Conservation (phyloP, 148 eudicot genomes). For the Diospyros kaki region DNA sequence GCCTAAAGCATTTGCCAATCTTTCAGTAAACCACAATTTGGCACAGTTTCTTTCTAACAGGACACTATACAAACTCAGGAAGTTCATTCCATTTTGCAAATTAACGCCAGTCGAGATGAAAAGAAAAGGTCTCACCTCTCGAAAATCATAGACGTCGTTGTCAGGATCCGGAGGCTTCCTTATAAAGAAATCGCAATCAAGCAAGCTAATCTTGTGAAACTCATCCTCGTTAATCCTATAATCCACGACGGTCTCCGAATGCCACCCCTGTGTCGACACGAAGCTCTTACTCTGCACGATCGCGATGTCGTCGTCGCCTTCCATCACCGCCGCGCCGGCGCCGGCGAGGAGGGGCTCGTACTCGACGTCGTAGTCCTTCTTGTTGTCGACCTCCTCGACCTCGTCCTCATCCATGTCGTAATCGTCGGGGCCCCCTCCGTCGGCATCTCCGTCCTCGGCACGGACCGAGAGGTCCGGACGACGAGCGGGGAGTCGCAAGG, state of each 20-base stretch:
- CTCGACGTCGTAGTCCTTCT: constrained; percentile 71
- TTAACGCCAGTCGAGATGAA: background rate
- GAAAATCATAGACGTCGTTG: constrained; percentile 78
- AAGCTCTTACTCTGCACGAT: constrained; percentile 62
- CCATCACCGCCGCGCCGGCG: constrained; percentile 14
- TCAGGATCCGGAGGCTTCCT: constrained; percentile 87
- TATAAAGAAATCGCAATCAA: constrained; percentile 89
- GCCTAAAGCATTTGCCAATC: no score
- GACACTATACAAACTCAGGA: no score
- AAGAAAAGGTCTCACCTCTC: constrained; percentile 47
- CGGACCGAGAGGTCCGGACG: constrained; percentile 40
- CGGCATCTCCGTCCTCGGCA: constrained; percentile 67
- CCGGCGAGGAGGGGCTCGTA: constrained; percentile 45
- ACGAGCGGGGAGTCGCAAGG: constrained; percentile 2
- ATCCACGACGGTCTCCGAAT: constrained; percentile 63
- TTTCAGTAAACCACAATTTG: no score
- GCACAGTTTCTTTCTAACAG: no score
- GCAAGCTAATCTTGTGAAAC: constrained; percentile 75
- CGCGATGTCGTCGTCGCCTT: constrained; percentile 41
- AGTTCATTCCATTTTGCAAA: no score
- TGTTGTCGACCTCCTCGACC: constrained; percentile 75
- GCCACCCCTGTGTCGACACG: constrained; percentile 70
- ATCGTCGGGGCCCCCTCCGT: constrained; percentile 44
- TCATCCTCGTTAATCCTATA: constrained; percentile 87
- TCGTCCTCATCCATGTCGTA: constrained; percentile 90